Base-by-base conservation (phyloP, 78 protist genomes). In the Isochrysis galbana region DNA sequence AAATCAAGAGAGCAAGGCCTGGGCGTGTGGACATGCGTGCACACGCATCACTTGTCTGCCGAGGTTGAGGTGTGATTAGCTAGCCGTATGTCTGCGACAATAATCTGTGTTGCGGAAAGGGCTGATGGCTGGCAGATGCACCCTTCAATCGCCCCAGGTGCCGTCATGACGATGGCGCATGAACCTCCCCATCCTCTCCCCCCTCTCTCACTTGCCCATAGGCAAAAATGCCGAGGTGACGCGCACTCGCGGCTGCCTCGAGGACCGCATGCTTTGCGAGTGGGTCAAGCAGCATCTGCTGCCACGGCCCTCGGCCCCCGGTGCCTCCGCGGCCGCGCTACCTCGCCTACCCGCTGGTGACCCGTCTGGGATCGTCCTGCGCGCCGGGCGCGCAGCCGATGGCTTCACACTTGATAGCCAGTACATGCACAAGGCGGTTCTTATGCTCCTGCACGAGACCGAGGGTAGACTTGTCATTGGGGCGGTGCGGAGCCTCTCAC, bases 251-350 rank as follows among this genome's bases (percentile, higher is more conserved):
- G 88, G 39, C 42, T 1, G 11, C 21, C 51, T 80, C 55, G 32
- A 5, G 34, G 88, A 80, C 88, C 88, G 88, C 38, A 80, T 80
- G 88, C 88, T 80, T 38, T 1, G 17, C 55, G 88, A 80, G 88
- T 80, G 88, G 88, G 48, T 41, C 29, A n/a, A 39, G 36, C 44
- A 11, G 21, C 0, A 80, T 51, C 55, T 80, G 34, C 55, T 44
- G 47, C 88, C 88, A 7, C 34, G 38, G 39, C 34, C 84, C 84
- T 2, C 44, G 14, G 34, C 11, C 41, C 7, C 7, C 74, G 74
- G 21, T 2, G 34, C 74, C 74, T 5, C 74, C 29, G 34, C 19
- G 1, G 26, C 82, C n/a, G n/a, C n/a, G n/a, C n/a, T n/a, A n/a
- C n/a, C n/a, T n/a, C n/a, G n/a, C n/a, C n/a, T n/a, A n/a, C n/a